These are phyloP conservation scores for Tilletia horrida DNA, from an alignment of 1,284 basidiomycete genomes.

Conservation along the genomic window DNA sequence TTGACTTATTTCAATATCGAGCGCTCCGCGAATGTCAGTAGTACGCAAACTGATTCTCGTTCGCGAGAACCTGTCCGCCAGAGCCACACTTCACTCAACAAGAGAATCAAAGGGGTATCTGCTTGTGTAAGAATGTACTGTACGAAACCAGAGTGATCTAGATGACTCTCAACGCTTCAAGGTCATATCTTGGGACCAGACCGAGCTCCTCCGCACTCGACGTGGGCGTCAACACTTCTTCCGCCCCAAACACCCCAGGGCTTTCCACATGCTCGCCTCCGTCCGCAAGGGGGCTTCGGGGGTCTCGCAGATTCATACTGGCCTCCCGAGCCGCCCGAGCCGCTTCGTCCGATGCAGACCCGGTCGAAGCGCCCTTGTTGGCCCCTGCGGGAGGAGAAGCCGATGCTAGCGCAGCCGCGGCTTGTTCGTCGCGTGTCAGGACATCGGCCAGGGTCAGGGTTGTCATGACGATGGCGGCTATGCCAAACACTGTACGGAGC, in stretches of 20 bases:
- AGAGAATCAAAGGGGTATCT: no score
- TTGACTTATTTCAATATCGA: no score
- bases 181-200: conserved; percentile 15
- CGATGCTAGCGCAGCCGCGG: conserved; percentile 18
- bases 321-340: conserved; percentile 8
- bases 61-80: no score
- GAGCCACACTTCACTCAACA: no score
- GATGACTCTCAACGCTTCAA: conserved; percentile 14
- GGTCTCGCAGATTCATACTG: conserved; percentile 9
- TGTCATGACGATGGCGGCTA: conserved; percentile 49
- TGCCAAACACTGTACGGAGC: conserved; percentile 45
- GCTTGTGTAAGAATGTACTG: no score
- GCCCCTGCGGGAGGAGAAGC: background rate
- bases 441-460: conserved; percentile 52
- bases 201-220: conserved; percentile 20
- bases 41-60: no score
- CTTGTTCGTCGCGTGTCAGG: conserved; percentile 41
- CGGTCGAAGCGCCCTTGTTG: background rate
- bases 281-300: background rate
- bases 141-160: background rate
- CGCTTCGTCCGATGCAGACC: background rate
- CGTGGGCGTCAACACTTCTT: background rate
- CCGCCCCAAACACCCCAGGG: background rate
- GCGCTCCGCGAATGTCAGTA: no score
- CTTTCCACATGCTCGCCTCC: background rate